These are phyloP conservation scores for Sideroxylon spinosum DNA, from an alignment of 179 eudicot genomes.

Conservation along the genomic window DNA sequence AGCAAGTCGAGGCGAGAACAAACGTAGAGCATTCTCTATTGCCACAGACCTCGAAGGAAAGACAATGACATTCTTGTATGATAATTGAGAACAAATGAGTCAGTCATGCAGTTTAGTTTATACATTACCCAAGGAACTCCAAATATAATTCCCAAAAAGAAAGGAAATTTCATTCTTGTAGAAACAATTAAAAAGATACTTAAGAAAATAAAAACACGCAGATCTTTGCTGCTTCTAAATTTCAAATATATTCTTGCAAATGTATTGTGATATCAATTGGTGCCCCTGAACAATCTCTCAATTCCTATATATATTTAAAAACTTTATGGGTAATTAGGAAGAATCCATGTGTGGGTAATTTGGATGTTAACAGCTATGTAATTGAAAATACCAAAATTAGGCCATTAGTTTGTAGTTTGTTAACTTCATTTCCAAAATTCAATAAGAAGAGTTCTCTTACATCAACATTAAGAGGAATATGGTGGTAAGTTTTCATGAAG, in stretches of 20 bases:
- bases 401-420: neutral
- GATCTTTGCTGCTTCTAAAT: neutral
- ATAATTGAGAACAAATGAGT: slow-evolving; percentile 22
- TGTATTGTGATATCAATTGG: neutral
- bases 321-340: too few species aligned
- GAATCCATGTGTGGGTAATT: too few species aligned
- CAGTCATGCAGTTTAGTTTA: slow-evolving; percentile 14
- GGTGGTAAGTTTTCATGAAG: slow-evolving; percentile 86
- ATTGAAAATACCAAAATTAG: neutral
- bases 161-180: neutral
- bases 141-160: neutral
- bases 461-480: slow-evolving; percentile 69
- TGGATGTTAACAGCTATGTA: too few species aligned
- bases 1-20: slow-evolving; percentile 88
- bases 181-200: neutral
- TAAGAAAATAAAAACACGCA: neutral
- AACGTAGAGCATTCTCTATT: slow-evolving; percentile 76
- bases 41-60: slow-evolving; percentile 97
- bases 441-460: slow-evolving; percentile 33
- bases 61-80: slow-evolving; percentile 65
- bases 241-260: neutral
- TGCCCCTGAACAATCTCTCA: neutral
- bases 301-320: neutral
- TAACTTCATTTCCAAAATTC: neutral
- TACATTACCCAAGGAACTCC: neutral